Conservation (phyloP, 2,329 filamentous ascomycete genomes). For the Ophiostoma piceae region DNA sequence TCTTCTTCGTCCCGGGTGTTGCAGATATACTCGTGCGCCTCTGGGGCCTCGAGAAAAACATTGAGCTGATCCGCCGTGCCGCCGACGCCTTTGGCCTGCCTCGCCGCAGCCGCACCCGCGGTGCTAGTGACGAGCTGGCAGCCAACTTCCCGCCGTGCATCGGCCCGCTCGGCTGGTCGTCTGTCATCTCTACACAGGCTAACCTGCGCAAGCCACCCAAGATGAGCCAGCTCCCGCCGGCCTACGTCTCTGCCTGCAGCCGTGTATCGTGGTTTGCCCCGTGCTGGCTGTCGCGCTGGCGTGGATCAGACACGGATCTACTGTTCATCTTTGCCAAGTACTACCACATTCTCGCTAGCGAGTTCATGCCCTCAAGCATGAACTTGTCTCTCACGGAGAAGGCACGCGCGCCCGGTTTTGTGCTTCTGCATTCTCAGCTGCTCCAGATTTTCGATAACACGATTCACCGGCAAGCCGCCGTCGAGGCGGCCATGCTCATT, state of each 20-base stretch:
- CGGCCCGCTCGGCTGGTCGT: constrained; percentile 53
- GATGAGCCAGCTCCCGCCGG: constrained; percentile 44
- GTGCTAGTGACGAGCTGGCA: constrained; percentile 60
- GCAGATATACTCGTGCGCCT: constrained; percentile 77
- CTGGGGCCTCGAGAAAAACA: constrained; percentile 60
- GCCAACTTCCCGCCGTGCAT: constrained; percentile 65
- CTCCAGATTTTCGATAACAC: constrained; percentile 75
- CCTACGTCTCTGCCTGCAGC: constrained; percentile 22
- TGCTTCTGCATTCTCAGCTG: constrained; percentile 77
- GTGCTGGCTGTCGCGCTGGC: constrained; percentile 80
- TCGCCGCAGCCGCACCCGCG: constrained; percentile 46
- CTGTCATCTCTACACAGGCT: constrained; percentile 45
- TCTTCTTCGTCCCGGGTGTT: constrained; percentile 84
- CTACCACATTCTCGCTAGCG: constrained; percentile 71
- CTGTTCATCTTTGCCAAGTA: constrained; percentile 91
- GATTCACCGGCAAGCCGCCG: constrained; percentile 65
- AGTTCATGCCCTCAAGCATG: constrained; percentile 55
- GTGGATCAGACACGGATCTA: constrained; percentile 78
- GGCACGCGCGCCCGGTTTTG: constrained; percentile 66
- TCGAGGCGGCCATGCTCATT: constrained; percentile 40
- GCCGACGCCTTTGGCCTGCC: constrained; percentile 64
- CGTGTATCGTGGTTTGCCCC: constrained; percentile 74
- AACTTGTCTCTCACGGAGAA: constrained; percentile 50
- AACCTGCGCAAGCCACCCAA: constrained; percentile 60
- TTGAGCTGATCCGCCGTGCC: constrained; percentile 64